A percentile compares a stretch with the other conserved stretches of the same genome.
Conservation (phyloP, 2,329 filamentous ascomycete species). For the Fusarium illudens region DNA sequence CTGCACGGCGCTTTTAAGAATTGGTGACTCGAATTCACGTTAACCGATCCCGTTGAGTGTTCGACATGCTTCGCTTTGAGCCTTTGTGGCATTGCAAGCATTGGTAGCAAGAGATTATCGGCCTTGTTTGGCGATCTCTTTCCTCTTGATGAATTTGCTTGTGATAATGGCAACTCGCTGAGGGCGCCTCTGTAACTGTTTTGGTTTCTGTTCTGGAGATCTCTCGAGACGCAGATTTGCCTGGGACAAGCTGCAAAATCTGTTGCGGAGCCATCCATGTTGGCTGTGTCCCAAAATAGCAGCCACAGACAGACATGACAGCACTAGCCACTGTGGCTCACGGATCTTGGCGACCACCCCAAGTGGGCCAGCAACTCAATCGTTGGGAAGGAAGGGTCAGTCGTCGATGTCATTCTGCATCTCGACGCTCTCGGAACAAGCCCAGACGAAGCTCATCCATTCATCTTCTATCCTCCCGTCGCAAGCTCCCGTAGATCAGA, state of each 20-base stretch:
- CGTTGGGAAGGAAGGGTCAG: constrained; percentile 38
- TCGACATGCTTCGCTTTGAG: constrained; percentile 56
- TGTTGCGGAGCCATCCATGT: neutral
- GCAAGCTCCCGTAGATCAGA: constrained; percentile 25
- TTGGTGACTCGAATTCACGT: constrained; percentile 65
- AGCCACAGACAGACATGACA: constrained; percentile 10
- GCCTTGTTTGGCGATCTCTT: neutral
- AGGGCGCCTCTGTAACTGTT: neutral
- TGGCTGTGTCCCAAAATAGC: neutral
- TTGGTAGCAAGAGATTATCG: neutral
- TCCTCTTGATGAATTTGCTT: neutral
- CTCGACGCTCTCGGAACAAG: constrained; percentile 19
- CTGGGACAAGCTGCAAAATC: neutral
- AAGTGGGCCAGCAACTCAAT: constrained; percentile 36
- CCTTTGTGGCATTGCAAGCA: neutral
- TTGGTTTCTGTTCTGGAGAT: neutral
- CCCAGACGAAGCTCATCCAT: constrained; percentile 27
- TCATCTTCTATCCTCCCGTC: constrained; percentile 20
- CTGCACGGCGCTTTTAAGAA: constrained; percentile 69
- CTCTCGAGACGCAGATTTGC: neutral
- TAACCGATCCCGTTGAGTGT: constrained; percentile 71
- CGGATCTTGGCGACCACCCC: neutral
- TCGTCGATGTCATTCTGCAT: constrained; percentile 36
- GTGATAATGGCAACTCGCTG: neutral
- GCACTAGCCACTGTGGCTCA: constrained; percentile 1